Evolutionary conservation across 192 early-diverging fungal genomes (phyloP), one percentile per base, ranked within the genome.

Genomic region (Linnemannia elongata): DNA sequence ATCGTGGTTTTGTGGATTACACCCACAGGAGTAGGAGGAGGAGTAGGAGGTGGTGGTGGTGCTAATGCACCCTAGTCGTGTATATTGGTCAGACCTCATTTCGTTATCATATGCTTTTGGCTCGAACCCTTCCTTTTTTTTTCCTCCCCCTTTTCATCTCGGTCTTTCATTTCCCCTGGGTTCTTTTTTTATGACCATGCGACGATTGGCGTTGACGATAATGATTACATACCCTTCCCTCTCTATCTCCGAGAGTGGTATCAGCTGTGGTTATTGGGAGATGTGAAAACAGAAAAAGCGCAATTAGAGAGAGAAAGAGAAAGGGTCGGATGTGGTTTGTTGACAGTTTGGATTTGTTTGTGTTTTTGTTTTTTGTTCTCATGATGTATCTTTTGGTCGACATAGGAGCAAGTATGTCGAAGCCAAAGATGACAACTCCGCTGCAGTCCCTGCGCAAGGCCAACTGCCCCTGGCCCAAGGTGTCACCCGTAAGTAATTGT

Each of bases 381-480:
- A 83, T 77, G 82, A 74, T 72, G 55, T 22, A 69, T 45, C 69
- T 45, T 45, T 57, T 57, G 38, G 42, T 72, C n/a, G 27, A 54
- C 35, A 71, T 89, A 90, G 87, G 86, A 84, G 88, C 57, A 90
- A 87, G 74, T 90, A 88, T 79, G 69, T 90, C 74, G 89, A 85
- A 18, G 69, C 73, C 30, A 75, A 70, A 78, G 66, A 77, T 4
- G 38, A 41, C n/a, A 82, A 54, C 30, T 71, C 71, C 47, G 70
- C 66, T 60, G 81, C 42, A 52, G 84, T 82, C 42, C 47, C 88
- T 24, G 69, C 86, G 27, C 82, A 74, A 77, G 74, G 82, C 69
- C 78, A 77, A 74, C 74, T 33, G 24, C 60, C 60, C 30, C 60
- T 81, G 30, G 36, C 75, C 49, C 42, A 72, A n/a, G 76, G 85